Conservation (phyloP, 2,329 filamentous ascomycete species). For the Microdochium paspali region DNA sequence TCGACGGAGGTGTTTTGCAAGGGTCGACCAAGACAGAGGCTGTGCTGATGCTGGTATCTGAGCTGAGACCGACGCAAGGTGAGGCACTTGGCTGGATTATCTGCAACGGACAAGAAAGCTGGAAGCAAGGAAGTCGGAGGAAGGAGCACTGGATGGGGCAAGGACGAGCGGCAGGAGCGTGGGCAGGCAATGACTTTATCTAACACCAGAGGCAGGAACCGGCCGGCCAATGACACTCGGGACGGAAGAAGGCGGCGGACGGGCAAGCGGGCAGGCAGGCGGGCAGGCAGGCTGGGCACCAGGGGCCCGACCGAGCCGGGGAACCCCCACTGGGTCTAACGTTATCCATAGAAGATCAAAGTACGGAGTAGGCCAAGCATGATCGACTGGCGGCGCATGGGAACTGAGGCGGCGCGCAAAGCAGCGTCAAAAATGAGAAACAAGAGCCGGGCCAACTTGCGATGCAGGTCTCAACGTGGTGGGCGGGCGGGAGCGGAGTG, state of each 20-base stretch:
- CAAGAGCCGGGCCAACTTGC: neutral
- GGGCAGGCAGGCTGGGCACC: neutral
- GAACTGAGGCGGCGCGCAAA: neutral
- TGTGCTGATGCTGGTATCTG: neutral
- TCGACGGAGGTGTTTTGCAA: neutral
- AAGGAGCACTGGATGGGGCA: no score
- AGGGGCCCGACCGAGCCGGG: neutral
- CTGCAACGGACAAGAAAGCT: no score
- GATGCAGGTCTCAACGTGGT: neutral
- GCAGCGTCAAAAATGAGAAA: no score
- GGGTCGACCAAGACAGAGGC: neutral
- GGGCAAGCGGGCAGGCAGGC: neutral
- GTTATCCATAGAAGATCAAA: neutral
- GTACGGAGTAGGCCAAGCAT: neutral
- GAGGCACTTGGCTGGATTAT: no score
- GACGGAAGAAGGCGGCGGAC: neutral
- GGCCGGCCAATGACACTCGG: no score
- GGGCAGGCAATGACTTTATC: no score
- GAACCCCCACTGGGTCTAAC: no score
- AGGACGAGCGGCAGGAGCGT: no score
- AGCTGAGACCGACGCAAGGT: no score
- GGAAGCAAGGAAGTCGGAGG: no score
- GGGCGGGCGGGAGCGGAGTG: neutral
- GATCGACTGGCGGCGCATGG: neutral
- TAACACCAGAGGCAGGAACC: no score